These are phyloP conservation scores for Cutaneotrichosporon cutaneum DNA, from an alignment of 1,284 basidiomycete species.

Conservation along the genomic window DNA sequence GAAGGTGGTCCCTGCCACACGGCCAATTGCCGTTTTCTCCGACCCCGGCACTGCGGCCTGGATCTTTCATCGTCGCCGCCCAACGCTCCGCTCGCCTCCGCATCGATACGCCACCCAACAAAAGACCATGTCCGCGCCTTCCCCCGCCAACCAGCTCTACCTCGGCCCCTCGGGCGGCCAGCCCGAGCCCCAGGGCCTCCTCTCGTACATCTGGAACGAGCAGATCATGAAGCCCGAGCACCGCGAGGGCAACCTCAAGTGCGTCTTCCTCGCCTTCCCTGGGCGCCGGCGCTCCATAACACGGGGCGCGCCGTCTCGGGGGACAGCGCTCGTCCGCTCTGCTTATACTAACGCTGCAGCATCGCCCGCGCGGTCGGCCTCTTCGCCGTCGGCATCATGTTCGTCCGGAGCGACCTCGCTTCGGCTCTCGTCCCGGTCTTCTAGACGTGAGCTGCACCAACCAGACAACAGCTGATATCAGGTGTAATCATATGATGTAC, in stretches of 20 bases:
- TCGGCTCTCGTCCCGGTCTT: constrained; percentile 27
- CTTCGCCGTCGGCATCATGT: constrained; percentile 23
- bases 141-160: constrained; percentile 32
- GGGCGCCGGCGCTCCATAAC: neutral
- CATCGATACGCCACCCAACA: neutral
- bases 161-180: constrained; percentile 30
- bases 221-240: constrained; percentile 27
- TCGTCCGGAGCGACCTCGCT: constrained; percentile 22
- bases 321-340: too few species aligned
- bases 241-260: constrained; percentile 30
- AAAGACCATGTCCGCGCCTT: constrained; percentile 47
- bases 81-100: neutral
- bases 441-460: constrained; percentile 13
- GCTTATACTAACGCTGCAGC: constrained; percentile 11
- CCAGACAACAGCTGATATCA: constrained; percentile 5
- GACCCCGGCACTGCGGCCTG: neutral
- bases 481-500: constrained; percentile 24
- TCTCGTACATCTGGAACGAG: constrained; percentile 26
- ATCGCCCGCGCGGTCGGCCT: constrained; percentile 28
- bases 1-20: neutral
- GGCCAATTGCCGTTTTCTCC: neutral
- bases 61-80: constrained; percentile 3
- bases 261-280: constrained; percentile 1
- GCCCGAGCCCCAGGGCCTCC: constrained; percentile 13
- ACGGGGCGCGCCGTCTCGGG: neutral